Evolutionary conservation across 2,329 filamentous ascomycete genomes (phyloP).

Genomic region (Pleomassaria siparia): DNA sequence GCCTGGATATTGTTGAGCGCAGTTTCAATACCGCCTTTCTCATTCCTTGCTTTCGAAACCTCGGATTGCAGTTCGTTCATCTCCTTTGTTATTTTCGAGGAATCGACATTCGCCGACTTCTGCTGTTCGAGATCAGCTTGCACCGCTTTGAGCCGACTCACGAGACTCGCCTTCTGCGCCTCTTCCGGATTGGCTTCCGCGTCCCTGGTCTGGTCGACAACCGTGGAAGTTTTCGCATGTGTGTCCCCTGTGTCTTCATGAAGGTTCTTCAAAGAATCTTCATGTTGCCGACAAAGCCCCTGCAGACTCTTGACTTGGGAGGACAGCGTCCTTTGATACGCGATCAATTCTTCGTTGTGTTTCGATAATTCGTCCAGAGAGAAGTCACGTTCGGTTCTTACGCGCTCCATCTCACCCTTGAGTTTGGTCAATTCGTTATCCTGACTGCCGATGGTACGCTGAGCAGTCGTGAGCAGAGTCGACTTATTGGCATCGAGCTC

Average conservation of each 20-base stretch:
- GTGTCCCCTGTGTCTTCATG: background rate
- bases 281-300: background rate
- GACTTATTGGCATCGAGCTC: background rate
- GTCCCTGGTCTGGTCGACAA: background rate
- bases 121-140: background rate
- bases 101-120: background rate
- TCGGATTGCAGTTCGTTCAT: background rate
- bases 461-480: background rate
- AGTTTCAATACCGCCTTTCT: background rate
- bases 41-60: background rate
- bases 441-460: background rate
- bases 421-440: background rate
- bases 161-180: too few species aligned
- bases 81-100: background rate
- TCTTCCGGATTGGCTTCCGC: too few species aligned
- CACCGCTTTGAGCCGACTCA: too few species aligned
- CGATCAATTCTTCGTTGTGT: background rate
- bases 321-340: background rate
- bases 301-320: background rate
- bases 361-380: background rate
- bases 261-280: background rate
- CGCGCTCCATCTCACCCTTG: background rate
- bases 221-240: background rate
- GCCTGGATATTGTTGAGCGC: background rate
- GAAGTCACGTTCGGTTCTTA: background rate